These are phyloP conservation scores for Arachis hypogaea DNA, from an alignment of 306 rosid species.

Conservation along the genomic window DNA sequence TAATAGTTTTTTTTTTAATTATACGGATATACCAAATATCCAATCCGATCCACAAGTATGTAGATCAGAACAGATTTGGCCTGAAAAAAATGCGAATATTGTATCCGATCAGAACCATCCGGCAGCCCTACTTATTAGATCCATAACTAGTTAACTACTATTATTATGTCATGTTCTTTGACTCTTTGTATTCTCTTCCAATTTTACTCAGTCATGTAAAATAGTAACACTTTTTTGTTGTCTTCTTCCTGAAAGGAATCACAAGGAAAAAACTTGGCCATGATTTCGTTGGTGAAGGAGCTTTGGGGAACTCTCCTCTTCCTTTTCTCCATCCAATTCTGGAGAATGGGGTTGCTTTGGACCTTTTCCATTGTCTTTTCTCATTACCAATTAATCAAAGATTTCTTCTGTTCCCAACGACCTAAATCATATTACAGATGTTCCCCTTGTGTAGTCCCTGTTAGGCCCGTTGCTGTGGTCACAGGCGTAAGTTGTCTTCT, in stretches of 20 bases:
- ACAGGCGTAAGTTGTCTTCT: constrained; percentile 65
- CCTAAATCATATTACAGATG: constrained; percentile 46
- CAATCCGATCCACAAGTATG: too few species aligned
- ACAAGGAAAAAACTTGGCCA: constrained; percentile 7
- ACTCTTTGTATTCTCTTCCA: too few species aligned
- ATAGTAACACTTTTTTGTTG: neutral
- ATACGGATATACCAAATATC: too few species aligned
- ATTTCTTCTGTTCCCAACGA: constrained; percentile 33
- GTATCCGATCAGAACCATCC: too few species aligned
- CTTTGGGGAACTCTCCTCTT: constrained; percentile 46
- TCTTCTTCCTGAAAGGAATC: neutral
- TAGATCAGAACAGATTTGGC: too few species aligned
- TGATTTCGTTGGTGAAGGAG: constrained; percentile 41
- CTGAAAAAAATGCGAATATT: too few species aligned
- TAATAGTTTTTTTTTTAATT: too few species aligned
- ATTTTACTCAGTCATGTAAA: neutral
- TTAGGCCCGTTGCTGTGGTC: constrained; percentile 68
- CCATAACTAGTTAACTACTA: too few species aligned
- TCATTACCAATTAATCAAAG: constrained; percentile 48
- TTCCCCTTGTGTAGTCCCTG: constrained; percentile 35
- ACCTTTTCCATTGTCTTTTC: constrained; percentile 47
- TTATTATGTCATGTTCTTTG: too few species aligned
- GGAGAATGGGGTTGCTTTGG: constrained; percentile 83
- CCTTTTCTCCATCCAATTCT: constrained; percentile 54
- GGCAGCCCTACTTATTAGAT: too few species aligned